A percentile compares a stretch with the other conserved stretches of the same genome.
These are phyloP conservation scores for Lentinus brumalis DNA, from an alignment of 768 basidiomycete genomes.

Conservation along the genomic window DNA sequence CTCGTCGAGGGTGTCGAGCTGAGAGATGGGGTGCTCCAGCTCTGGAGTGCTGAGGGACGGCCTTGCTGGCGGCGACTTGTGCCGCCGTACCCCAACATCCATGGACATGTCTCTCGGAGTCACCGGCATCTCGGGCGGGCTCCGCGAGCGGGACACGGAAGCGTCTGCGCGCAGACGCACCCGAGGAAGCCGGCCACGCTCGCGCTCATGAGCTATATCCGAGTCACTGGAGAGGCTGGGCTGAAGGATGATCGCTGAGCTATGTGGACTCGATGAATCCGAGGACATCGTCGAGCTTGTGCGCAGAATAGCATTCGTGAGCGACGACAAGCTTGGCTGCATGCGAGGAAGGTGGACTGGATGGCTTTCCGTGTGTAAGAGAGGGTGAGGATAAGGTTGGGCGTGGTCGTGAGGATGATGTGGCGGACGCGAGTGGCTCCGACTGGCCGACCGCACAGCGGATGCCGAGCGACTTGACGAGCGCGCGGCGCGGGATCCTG, in stretches of 20 bases:
- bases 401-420: conserved; percentile 28
- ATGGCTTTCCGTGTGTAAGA: conserved; percentile 9
- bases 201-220: conserved; percentile 10
- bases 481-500: conserved; percentile 52
- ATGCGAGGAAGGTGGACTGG: conserved; percentile 18
- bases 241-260: conserved; percentile 16
- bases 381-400: conserved; percentile 23
- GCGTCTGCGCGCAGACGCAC: conserved; percentile 5
- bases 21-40: conserved; percentile 10
- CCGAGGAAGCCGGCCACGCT: conserved; percentile 20
- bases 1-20: conserved; percentile 13
- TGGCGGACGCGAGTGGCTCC: conserved; percentile 42
- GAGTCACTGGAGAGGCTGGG: conserved; percentile 12
- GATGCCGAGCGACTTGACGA: conserved; percentile 43
- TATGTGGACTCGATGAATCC: conserved; percentile 13
- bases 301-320: conserved; percentile 29
- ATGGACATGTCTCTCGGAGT: conserved; percentile 40
- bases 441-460: conserved; percentile 38
- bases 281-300: conserved; percentile 26
- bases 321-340: conserved; percentile 24
- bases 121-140: conserved; percentile 48
- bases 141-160: conserved; percentile 46
- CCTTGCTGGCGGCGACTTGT: conserved; percentile 17
- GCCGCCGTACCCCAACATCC: conserved; percentile 13
- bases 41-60: conserved; percentile 5